Percentiles rank a stretch among this genome's conserved stretches.
These are phyloP conservation scores for Alternaria ventricosa DNA, from an alignment of 2,329 filamentous ascomycete species.

Conservation along the genomic window DNA sequence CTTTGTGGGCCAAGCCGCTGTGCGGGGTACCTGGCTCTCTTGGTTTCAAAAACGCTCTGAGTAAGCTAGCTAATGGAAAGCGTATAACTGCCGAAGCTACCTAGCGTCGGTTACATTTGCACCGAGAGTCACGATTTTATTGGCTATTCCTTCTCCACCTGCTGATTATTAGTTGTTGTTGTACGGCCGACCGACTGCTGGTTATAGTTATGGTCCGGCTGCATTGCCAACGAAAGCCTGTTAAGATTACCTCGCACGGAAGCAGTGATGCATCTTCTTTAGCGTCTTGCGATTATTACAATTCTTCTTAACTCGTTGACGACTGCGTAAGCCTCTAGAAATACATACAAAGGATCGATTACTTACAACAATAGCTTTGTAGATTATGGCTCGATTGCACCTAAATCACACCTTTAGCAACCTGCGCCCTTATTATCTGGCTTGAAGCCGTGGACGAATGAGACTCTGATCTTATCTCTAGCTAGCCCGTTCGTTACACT, in stretches of 20 bases:
- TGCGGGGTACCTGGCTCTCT: neutral
- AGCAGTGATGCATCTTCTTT: neutral
- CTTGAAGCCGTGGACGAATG: neutral
- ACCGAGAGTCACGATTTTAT: neutral
- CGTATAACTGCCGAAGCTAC: neutral
- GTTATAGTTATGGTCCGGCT: neutral
- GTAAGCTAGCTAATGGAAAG: neutral
- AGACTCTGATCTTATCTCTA: slow-evolving; percentile 6
- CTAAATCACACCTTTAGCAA: neutral
- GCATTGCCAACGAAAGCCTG: neutral
- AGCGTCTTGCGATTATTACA: neutral
- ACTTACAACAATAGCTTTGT: neutral
- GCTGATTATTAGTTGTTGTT: neutral
- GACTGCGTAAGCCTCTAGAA: neutral
- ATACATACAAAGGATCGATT: neutral
- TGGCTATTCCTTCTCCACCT: neutral
- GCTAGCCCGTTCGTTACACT: slow-evolving; percentile 7
- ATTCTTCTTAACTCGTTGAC: neutral
- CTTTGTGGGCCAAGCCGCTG: neutral
- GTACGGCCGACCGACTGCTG: neutral
- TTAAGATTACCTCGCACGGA: neutral
- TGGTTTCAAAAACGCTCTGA: neutral
- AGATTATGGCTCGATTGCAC: neutral
- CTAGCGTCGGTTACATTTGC: neutral
- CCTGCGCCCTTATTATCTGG: neutral